Conservation (phyloP, 2,329 filamentous ascomycete species). For the Endothia cerciana region DNA sequence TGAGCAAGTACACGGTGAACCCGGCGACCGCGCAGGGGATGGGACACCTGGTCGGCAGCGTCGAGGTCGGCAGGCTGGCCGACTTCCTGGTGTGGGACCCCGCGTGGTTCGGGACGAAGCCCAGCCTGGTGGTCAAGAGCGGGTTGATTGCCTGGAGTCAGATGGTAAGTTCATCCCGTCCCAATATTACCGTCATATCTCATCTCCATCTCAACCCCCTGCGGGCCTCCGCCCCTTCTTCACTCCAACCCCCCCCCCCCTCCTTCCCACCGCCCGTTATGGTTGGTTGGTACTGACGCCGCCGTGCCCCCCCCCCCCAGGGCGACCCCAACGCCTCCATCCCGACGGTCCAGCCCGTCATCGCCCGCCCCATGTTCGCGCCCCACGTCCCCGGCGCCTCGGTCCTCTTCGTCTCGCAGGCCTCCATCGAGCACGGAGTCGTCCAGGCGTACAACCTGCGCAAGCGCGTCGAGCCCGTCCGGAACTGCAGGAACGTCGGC, state of each 20-base stretch:
- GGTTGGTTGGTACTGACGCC: background rate
- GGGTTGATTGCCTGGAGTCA: conserved; percentile 81
- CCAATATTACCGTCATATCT: too few species aligned
- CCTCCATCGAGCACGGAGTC: conserved; percentile 68
- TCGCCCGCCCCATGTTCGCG: conserved; percentile 86
- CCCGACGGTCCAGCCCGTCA: conserved; percentile 82
- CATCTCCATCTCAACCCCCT: too few species aligned
- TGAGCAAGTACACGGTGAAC: conserved; percentile 97
- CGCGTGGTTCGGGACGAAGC: conserved; percentile 85
- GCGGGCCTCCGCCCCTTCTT: background rate
- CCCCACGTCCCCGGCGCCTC: conserved; percentile 71
- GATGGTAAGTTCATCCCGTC: conserved; percentile 68
- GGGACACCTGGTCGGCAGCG: conserved; percentile 79
- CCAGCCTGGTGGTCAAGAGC: conserved; percentile 79
- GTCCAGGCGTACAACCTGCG: conserved; percentile 74
- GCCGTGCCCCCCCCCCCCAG: conserved; percentile 47
- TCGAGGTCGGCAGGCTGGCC: conserved; percentile 88
- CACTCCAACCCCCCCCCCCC: conserved; percentile 1
- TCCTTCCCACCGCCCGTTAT: too few species aligned
- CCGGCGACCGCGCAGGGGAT: conserved; percentile 91
- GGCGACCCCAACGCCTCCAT: conserved; percentile 84
- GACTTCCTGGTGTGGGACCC: conserved; percentile 89
- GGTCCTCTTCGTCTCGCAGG: conserved; percentile 81
- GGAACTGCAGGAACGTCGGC: conserved; percentile 70
- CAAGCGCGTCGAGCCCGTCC: conserved; percentile 81